phyloP scores from a whole-genome alignment of 371 early-diverging fungal genomes.

The Mucor mucedo region DNA sequence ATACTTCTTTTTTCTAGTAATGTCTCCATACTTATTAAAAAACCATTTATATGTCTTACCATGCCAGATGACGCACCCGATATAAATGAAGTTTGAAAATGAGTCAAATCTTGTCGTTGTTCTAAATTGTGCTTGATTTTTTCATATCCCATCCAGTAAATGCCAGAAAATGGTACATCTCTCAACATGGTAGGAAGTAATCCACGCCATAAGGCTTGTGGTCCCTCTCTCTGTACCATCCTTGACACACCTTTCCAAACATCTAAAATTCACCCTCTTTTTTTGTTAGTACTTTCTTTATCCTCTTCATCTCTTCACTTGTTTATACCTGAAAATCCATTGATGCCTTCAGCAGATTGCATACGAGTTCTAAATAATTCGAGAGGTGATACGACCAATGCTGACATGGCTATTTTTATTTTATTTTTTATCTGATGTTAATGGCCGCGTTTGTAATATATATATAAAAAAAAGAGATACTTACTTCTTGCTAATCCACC shows the following conservation, averaged over 20 bases:
- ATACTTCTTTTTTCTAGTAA: too few species aligned
- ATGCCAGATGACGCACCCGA: slow-evolving; percentile 83
- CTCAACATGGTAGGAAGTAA: slow-evolving; percentile 53
- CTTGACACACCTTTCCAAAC: slow-evolving; percentile 66
- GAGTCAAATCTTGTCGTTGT: slow-evolving; percentile 32
- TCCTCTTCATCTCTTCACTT: background rate
- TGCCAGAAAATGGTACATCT: slow-evolving; percentile 65
- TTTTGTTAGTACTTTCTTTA: background rate
- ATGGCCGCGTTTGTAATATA: too few species aligned
- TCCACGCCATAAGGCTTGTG: slow-evolving; percentile 79
- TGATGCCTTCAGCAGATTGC: slow-evolving; percentile 71
- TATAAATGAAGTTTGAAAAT: slow-evolving; percentile 67
- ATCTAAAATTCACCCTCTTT: slow-evolving; percentile 10
- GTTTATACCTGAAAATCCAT: slow-evolving; percentile 54
- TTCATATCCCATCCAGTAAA: slow-evolving; percentile 96
- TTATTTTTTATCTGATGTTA: background rate
- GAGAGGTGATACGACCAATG: slow-evolving; percentile 85
- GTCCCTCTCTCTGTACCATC: slow-evolving; percentile 71
- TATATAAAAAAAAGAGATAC: background rate
- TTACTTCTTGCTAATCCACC: slow-evolving; percentile 86
- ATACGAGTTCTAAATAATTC: slow-evolving; percentile 92
- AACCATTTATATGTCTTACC: background rate
- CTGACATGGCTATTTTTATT: slow-evolving; percentile 50
- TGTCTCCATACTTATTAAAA: too few species aligned
- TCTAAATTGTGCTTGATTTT: slow-evolving; percentile 46